phyloP scores from a whole-genome alignment of 495 filamentous ascomycete species.

The Hypomontagnella submonticulosa region DNA sequence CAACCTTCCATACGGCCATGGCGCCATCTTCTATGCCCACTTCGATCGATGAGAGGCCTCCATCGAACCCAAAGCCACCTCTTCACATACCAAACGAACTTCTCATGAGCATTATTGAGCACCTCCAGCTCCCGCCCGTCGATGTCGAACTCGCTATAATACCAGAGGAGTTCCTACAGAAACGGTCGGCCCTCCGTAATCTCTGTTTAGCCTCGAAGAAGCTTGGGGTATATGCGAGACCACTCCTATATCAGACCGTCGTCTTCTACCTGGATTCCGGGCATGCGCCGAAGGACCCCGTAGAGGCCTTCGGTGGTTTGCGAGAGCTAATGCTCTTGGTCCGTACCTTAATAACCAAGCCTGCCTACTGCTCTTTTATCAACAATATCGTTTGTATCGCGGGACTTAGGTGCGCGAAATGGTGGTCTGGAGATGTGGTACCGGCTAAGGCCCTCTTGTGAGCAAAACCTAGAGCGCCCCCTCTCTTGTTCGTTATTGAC shows the following conservation, averaged over 20 bases:
- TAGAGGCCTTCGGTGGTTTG: neutral
- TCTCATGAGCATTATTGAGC: neutral
- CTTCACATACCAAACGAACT: slow-evolving; percentile 16
- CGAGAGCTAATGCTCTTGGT: slow-evolving; percentile 10
- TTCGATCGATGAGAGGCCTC: too few relatives aligned
- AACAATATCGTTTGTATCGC: slow-evolving; percentile 21
- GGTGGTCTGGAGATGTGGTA: neutral
- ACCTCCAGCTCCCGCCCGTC: slow-evolving; percentile 14
- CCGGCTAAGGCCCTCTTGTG: neutral
- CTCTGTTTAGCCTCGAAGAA: slow-evolving; percentile 11
- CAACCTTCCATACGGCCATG: slow-evolving; percentile 8
- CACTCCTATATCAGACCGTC: slow-evolving; percentile 24
- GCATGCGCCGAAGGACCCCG: neutral
- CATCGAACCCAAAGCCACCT: neutral
- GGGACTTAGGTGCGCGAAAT: neutral
- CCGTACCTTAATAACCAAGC: slow-evolving; percentile 15
- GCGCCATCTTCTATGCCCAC: neutral
- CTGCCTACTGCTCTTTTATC: slow-evolving; percentile 4
- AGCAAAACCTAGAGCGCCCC: neutral
- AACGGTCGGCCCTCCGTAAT: slow-evolving; percentile 14
- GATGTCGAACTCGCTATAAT: neutral
- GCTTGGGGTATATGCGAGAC: neutral
- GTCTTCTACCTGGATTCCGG: slow-evolving; percentile 8
- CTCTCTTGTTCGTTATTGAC: neutral
- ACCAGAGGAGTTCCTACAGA: neutral